Conservation (phyloP, 73 alveolate species). For the Symbiodinium pilosum region DNA sequence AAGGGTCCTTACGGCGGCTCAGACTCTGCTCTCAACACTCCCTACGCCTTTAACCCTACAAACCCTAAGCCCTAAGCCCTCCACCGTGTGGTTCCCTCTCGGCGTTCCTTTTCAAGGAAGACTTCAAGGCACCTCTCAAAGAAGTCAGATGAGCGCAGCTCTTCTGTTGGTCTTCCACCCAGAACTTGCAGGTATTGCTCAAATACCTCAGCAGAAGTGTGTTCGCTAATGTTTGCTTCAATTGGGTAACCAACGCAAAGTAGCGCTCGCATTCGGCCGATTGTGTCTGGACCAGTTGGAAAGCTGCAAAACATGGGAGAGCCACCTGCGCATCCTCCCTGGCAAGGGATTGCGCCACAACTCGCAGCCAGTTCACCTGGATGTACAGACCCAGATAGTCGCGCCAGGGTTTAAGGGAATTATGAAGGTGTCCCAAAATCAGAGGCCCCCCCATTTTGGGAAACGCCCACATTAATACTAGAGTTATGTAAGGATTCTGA, state of each 20-base stretch:
- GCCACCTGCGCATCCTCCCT: background rate
- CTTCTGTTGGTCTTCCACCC: background rate
- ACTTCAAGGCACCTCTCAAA: background rate
- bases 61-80: too few relatives aligned
- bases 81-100: background rate
- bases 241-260: background rate
- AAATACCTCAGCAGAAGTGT: background rate
- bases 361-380: background rate
- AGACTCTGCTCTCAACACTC: too few relatives aligned
- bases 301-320: background rate
- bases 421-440: too few relatives aligned
- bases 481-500: too few relatives aligned
- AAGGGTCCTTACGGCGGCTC: too few relatives aligned
- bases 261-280: background rate
- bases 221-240: background rate
- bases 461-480: too few relatives aligned
- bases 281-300: background rate
- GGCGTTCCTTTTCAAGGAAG: background rate
- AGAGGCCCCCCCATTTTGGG: too few relatives aligned
- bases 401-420: too few relatives aligned
- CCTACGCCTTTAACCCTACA: too few relatives aligned
- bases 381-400: too few relatives aligned
- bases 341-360: background rate
- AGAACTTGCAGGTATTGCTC: background rate
- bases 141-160: background rate